Evolutionary conservation across 2,329 filamentous ascomycete genomes (phyloP).

Genomic region (Colletotrichum salicis): DNA sequence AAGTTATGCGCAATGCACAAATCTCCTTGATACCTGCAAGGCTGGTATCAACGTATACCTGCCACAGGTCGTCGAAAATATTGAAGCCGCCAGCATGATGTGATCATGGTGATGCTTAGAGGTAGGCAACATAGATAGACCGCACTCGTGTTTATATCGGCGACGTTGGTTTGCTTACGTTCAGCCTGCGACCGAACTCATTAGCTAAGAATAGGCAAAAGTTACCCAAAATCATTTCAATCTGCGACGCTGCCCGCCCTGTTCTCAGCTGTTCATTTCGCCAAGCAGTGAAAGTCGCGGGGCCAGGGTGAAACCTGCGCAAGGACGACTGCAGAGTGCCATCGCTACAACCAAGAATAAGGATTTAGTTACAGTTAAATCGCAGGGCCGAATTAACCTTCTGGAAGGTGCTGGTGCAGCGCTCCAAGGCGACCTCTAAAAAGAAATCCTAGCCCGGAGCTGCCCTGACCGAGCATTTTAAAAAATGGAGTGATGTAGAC

Average conservation of each 20-base stretch:
- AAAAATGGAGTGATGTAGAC: not conserved
- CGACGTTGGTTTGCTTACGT: not conserved
- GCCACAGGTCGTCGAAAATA: not conserved
- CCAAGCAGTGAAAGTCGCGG: constrained; percentile 9
- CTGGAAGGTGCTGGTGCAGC: constrained; percentile 17
- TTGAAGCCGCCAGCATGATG: not conserved
- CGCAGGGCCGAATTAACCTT: constrained; percentile 33
- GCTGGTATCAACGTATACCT: too few relatives aligned
- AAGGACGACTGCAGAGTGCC: constrained; percentile 16
- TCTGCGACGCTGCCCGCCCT: constrained; percentile 11
- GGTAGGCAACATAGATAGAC: not conserved
- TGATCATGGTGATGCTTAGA: not conserved
- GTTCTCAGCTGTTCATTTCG: constrained; percentile 9
- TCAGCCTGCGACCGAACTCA: not conserved
- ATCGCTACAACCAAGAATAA: constrained; percentile 2
- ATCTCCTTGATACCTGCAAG: not conserved
- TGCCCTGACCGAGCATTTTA: not conserved
- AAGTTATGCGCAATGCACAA: not conserved
- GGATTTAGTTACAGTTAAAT: not conserved
- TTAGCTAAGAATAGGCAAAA: not conserved
- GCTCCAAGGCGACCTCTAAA: not conserved
- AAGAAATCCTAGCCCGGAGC: not conserved
- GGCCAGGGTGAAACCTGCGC: constrained; percentile 12
- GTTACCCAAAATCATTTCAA: constrained; percentile 48
- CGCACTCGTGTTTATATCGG: not conserved